A percentile compares a stretch with the other conserved stretches of the same genome.
These are phyloP conservation scores for Rhododendron henanense DNA, from an alignment of 148 eudicot genomes.

Conservation along the genomic window DNA sequence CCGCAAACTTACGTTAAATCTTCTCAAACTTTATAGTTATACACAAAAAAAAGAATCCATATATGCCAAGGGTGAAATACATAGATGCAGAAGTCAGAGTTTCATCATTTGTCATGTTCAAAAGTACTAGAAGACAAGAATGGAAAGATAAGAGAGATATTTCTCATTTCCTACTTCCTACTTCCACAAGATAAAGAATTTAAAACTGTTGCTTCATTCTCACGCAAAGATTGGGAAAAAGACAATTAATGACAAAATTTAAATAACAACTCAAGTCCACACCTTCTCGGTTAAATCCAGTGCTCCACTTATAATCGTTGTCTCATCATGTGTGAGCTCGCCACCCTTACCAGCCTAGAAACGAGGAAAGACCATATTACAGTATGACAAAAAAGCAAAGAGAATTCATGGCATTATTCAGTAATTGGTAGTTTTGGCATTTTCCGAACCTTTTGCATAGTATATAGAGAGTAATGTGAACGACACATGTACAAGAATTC, in stretches of 20 bases:
- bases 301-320: constrained; percentile 90
- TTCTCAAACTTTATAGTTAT: too few species aligned
- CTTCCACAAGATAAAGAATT: not conserved
- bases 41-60: not conserved
- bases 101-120: not conserved
- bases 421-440: not conserved
- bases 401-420: not conserved
- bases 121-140: not conserved
- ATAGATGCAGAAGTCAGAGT: not conserved
- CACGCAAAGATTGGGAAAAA: not conserved
- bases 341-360: constrained; percentile 88
- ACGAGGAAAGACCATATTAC: constrained; percentile 5
- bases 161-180: not conserved
- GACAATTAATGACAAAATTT: not conserved
- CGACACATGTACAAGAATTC: not conserved
- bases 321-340: constrained; percentile 92
- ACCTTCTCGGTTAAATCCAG: constrained; percentile 71
- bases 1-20: not conserved
- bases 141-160: not conserved
- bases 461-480: not conserved
- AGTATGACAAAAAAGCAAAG: not conserved
- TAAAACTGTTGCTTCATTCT: not conserved
- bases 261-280: not conserved
- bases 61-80: not conserved
- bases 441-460: not conserved